Conservation (phyloP, 345 rosid genomes). For the Pugionium dolabratum region DNA sequence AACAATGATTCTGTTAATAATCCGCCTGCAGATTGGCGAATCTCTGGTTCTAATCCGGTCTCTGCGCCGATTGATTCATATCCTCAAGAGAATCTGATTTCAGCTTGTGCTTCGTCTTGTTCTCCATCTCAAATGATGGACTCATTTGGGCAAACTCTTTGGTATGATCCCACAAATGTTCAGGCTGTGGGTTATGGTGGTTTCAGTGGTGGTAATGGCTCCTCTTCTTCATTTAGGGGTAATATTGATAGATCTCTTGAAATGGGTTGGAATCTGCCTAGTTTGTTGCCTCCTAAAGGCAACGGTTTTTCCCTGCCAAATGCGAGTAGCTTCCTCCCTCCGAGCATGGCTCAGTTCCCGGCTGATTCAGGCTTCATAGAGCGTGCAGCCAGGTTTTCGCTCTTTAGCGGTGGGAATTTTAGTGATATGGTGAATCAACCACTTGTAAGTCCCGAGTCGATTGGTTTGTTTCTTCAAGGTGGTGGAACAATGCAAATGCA, state of each 20-base stretch:
- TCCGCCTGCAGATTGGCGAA: slow-evolving; percentile 62
- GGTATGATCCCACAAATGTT: slow-evolving; percentile 67
- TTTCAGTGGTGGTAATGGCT: slow-evolving; percentile 42
- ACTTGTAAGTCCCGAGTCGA: slow-evolving; percentile 55
- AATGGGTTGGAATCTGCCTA: slow-evolving; percentile 69
- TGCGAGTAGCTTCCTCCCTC: slow-evolving; percentile 55
- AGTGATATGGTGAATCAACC: slow-evolving; percentile 60
- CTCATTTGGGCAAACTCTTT: slow-evolving; percentile 57
- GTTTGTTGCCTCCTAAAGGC: slow-evolving; percentile 58
- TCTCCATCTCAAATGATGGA: slow-evolving; percentile 74
- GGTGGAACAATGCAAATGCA: slow-evolving; percentile 59
- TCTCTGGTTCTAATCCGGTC: slow-evolving; percentile 50
- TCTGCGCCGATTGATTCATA: slow-evolving; percentile 55
- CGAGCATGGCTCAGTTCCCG: slow-evolving; percentile 79
- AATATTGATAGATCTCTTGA: slow-evolving; percentile 58
- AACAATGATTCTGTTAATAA: slow-evolving; percentile 50
- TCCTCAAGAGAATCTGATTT: slow-evolving; percentile 52
- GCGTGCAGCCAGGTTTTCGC: slow-evolving; percentile 93
- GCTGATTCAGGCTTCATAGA: slow-evolving; percentile 89
- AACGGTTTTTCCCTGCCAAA: slow-evolving; percentile 57
- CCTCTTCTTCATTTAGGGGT: slow-evolving; percentile 48
- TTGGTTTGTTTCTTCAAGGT: slow-evolving; percentile 53
- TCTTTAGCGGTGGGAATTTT: slow-evolving; percentile 76
- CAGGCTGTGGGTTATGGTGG: slow-evolving; percentile 68
- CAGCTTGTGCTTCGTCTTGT: slow-evolving; percentile 57